These are phyloP conservation scores for Boletus pseudopeckii DNA, from an alignment of 768 basidiomycete genomes.

Conservation along the genomic window DNA sequence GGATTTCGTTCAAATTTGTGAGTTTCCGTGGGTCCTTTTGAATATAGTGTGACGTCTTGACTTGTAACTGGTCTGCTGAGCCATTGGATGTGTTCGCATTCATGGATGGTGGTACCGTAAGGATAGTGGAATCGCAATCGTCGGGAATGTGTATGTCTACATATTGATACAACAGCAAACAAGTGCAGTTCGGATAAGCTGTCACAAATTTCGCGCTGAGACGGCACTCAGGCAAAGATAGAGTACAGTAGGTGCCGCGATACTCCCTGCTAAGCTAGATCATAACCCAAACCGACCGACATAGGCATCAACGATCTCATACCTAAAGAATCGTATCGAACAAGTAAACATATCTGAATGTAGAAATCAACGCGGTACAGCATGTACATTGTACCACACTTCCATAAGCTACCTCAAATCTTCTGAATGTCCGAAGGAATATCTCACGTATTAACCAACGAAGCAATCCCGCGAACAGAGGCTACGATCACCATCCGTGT, in stretches of 20 bases:
- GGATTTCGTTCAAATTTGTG: slow-evolving; percentile 63
- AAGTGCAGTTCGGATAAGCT: no score
- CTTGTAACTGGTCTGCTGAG: slow-evolving; percentile 6
- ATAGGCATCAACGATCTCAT: no score
- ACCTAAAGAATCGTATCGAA: no score
- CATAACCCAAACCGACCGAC: no score
- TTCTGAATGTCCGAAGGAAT: slow-evolving; percentile 33
- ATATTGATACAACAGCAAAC: not conserved
- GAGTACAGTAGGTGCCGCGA: no score
- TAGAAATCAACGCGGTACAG: no score
- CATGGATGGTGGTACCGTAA: slow-evolving; percentile 4
- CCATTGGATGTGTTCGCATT: slow-evolving; percentile 6
- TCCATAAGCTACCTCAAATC: not conserved
- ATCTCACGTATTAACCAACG: slow-evolving; percentile 56
- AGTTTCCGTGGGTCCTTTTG: slow-evolving; percentile 37
- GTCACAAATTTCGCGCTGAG: no score
- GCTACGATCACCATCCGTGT: slow-evolving; percentile 89
- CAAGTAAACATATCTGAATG: no score
- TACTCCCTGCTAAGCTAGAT: no score
- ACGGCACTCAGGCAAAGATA: no score
- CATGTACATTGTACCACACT: not conserved
- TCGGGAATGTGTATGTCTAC: no score
- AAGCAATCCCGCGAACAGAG: slow-evolving; percentile 60
- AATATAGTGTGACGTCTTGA: slow-evolving; percentile 2
- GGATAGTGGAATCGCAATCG: not conserved